Percentiles rank a stretch among this genome's conserved stretches.
phyloP scores from a whole-genome alignment of 257 asterid genomes.

The Jacaranda copaia region DNA sequence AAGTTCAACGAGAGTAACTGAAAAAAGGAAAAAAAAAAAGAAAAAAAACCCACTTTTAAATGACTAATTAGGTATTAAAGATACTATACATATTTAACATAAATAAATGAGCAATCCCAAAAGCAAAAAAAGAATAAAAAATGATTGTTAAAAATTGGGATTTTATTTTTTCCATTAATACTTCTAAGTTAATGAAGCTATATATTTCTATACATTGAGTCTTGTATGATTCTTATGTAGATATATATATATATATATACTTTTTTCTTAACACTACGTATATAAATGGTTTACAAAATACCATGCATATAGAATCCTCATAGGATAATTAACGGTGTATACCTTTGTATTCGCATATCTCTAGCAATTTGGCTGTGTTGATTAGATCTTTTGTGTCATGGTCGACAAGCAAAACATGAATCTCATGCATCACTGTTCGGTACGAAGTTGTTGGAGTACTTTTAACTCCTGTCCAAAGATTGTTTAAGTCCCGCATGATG shows the following conservation, averaged over 20 bases:
- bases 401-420: constrained; percentile 54
- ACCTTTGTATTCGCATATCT: constrained; percentile 54
- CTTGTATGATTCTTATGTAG: no score
- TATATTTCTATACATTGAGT: no score
- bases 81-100: not conserved
- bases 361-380: constrained; percentile 32
- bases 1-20: constrained; percentile 39
- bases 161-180: no score
- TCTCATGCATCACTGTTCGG: constrained; percentile 36
- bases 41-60: not conserved
- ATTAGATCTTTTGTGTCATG: constrained; percentile 36
- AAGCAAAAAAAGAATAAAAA: no score
- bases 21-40: no score
- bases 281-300: no score
- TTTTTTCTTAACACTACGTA: no score
- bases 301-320: no score
- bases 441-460: constrained; percentile 38
- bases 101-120: no score
- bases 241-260: no score
- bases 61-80: not conserved
- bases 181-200: no score
- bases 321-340: not conserved
- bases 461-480: constrained; percentile 25
- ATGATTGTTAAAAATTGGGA: no score
- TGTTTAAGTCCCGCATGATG: constrained; percentile 36